Conservation (phyloP, 495 filamentous ascomycete species). For the Trichoderma reesei region DNA sequence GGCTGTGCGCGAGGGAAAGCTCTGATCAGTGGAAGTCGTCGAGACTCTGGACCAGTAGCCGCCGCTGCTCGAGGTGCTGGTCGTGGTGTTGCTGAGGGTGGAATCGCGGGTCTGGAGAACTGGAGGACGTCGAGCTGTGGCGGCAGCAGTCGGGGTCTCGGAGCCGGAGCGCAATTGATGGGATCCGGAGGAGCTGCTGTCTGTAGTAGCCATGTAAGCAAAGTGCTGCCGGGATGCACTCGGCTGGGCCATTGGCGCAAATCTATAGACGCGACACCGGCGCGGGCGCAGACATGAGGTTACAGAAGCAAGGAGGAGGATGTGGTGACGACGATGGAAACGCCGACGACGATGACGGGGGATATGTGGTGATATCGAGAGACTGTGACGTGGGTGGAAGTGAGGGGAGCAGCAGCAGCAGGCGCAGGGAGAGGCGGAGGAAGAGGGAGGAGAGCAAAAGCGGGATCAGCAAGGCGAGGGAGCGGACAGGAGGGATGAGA, state of each 20-base stretch:
- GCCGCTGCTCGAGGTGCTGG: not conserved
- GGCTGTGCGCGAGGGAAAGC: not conserved
- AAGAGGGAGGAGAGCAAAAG: too few relatives aligned
- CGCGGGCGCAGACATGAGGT: not conserved
- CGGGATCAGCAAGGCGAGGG: not conserved
- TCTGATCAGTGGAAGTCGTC: not conserved
- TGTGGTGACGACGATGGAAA: not conserved
- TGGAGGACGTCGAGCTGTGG: not conserved
- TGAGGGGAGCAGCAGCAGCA: not conserved
- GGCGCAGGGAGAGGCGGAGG: not conserved
- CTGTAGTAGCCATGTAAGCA: constrained; percentile 3
- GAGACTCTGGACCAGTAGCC: not conserved
- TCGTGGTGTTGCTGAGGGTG: not conserved
- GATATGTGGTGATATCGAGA: too few relatives aligned
- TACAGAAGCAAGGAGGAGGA: not conserved
- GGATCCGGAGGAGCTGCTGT: constrained; percentile 7
- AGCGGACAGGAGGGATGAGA: not conserved
- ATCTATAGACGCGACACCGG: not conserved
- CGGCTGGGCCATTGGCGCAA: not conserved
- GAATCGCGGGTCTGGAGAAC: not conserved
- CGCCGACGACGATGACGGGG: too few relatives aligned
- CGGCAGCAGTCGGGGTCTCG: constrained; percentile 1
- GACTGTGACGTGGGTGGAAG: too few relatives aligned
- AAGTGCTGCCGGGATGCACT: not conserved
- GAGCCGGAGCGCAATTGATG: not conserved